These are phyloP conservation scores for Trametes gibbosa DNA, from an alignment of 768 basidiomycete species.

Conservation along the genomic window DNA sequence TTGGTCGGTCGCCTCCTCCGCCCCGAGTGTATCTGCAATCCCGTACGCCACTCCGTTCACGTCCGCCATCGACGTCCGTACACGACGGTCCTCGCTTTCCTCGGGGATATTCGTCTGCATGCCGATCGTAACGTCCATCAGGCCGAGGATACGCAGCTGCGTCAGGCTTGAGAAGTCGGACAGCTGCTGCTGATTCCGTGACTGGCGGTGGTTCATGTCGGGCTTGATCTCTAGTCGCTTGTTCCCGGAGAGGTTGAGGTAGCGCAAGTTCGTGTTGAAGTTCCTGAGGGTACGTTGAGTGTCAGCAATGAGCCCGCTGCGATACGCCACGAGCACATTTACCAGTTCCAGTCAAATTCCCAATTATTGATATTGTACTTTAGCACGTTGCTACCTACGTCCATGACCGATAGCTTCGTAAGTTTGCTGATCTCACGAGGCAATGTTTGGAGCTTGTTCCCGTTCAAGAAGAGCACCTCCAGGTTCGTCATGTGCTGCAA, in stretches of 20 bases:
- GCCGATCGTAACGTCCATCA: slow-evolving; percentile 90
- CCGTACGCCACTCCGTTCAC: slow-evolving; percentile 94
- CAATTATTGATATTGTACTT: slow-evolving; percentile 98
- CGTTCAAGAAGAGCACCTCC: slow-evolving; percentile 82
- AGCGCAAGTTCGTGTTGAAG: slow-evolving; percentile 89
- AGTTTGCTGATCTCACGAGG: slow-evolving; percentile 90
- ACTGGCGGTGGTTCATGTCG: slow-evolving; percentile 35
- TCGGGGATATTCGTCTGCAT: slow-evolving; percentile 64
- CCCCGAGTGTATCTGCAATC: slow-evolving; percentile 89
- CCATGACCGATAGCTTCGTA: slow-evolving; percentile 72
- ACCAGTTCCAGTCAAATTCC: slow-evolving; percentile 99
- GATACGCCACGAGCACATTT: slow-evolving; percentile 33
- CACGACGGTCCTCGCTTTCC: slow-evolving; percentile 84
- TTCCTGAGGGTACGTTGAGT: slow-evolving; percentile 61
- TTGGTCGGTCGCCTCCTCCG: slow-evolving; percentile 73
- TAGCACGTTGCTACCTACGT: slow-evolving; percentile 90
- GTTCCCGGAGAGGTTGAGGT: slow-evolving; percentile 97
- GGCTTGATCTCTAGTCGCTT: slow-evolving; percentile 94
- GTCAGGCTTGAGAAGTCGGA: slow-evolving; percentile 88
- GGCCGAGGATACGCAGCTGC: slow-evolving; percentile 84
- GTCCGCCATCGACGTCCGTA: slow-evolving; percentile 86
- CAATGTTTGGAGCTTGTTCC: slow-evolving; percentile 88
- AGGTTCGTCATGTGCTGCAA: slow-evolving; percentile 67
- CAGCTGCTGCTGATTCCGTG: slow-evolving; percentile 33
- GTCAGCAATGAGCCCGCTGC: too few species aligned